These are phyloP conservation scores for Amaranthus cruentus DNA, from an alignment of 148 eudicot species.

Conservation along the genomic window DNA sequence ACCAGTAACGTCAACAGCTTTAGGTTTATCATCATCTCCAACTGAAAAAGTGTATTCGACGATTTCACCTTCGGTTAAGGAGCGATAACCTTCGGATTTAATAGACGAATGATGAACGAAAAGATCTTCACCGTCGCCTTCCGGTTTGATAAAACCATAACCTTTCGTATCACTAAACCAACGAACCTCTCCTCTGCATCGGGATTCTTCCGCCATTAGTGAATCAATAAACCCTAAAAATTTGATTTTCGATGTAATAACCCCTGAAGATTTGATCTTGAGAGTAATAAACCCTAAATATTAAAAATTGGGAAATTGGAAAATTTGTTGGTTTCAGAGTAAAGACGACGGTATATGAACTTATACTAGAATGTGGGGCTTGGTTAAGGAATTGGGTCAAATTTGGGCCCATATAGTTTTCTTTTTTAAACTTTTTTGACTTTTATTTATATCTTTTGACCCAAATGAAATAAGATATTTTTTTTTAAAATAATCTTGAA, in stretches of 20 bases:
- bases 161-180: slow-evolving; percentile 58
- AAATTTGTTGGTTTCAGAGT: too few species aligned
- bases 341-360: not conserved
- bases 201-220: slow-evolving; percentile 34
- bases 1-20: slow-evolving; percentile 59
- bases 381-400: not conserved
- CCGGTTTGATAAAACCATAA: slow-evolving; percentile 67
- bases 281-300: slow-evolving; percentile 19
- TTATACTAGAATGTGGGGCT: not conserved
- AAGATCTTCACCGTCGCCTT: slow-evolving; percentile 54
- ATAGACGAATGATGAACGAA: slow-evolving; percentile 67
- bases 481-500: too few species aligned
- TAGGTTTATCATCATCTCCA: slow-evolving; percentile 31
- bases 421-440: too few species aligned
- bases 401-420: not conserved
- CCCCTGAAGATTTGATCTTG: not conserved
- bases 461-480: too few species aligned
- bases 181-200: slow-evolving; percentile 37
- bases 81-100: slow-evolving; percentile 54
- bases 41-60: slow-evolving; percentile 51
- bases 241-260: not conserved
- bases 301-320: not conserved
- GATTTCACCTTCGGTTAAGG: slow-evolving; percentile 34
- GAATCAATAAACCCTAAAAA: not conserved
- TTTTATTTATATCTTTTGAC: too few species aligned